Conservation (phyloP, 2,329 filamentous ascomycete species). For the Ambrosiella beaveri region DNA sequence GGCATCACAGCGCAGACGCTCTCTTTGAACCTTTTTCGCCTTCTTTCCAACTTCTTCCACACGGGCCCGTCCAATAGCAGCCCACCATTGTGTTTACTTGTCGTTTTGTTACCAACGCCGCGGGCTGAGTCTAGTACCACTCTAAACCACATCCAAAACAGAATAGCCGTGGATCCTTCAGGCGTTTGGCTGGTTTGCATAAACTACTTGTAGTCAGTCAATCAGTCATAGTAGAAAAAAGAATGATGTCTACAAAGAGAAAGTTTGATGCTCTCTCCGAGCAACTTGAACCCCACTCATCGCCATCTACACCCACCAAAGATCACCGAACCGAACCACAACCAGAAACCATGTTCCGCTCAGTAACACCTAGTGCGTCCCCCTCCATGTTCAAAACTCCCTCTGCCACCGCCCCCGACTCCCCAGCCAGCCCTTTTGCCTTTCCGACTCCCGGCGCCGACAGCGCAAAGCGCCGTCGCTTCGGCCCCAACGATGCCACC, state of each 20-base stretch:
- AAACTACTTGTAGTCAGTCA: background rate
- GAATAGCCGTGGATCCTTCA: slow-evolving; percentile 7
- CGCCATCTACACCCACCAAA: slow-evolving; percentile 6
- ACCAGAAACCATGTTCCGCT: slow-evolving; percentile 1
- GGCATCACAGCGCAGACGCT: background rate
- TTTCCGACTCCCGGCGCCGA: slow-evolving; percentile 15
- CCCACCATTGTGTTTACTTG: background rate
- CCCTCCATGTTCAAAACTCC: slow-evolving; percentile 12
- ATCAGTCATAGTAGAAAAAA: background rate
- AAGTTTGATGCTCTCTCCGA: slow-evolving; percentile 67
- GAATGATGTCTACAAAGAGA: slow-evolving; percentile 62
- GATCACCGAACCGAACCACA: slow-evolving; percentile 18
- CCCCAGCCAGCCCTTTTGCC: background rate
- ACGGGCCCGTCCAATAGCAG: background rate
- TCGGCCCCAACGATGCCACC: slow-evolving; percentile 27
- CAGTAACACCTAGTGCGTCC: slow-evolving; percentile 11
- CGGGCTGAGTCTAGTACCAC: background rate
- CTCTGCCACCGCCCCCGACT: background rate
- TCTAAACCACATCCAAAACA: slow-evolving; percentile 11
- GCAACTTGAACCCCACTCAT: slow-evolving; percentile 31
- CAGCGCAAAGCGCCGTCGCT: slow-evolving; percentile 31
- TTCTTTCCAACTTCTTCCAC: background rate
- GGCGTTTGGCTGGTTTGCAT: background rate
- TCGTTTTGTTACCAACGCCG: background rate
- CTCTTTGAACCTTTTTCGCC: background rate